Percentiles rank a stretch among this genome's conserved stretches.
phyloP scores from a whole-genome alignment of 768 basidiomycete genomes.

The Terana coerulea region DNA sequence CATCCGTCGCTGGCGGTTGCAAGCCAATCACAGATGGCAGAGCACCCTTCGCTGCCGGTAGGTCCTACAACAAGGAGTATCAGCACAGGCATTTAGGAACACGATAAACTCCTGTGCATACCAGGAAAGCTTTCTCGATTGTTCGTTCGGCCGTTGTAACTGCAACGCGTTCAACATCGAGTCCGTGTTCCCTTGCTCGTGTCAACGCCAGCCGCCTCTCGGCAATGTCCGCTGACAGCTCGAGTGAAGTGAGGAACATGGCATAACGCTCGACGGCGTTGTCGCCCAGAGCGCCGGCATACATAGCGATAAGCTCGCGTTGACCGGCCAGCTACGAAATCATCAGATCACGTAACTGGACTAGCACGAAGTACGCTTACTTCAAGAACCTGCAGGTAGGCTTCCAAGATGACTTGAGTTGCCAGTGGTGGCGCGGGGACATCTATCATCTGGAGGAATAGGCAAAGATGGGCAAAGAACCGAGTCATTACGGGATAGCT shows the following conservation, averaged over 20 bases:
- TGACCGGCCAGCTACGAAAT: constrained; percentile 62
- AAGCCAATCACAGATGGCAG: constrained; percentile 58
- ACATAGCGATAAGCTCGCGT: constrained; percentile 87
- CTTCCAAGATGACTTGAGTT: constrained; percentile 79
- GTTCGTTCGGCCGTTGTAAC: constrained; percentile 74
- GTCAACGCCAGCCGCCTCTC: constrained; percentile 69
- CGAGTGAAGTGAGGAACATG: constrained; percentile 78
- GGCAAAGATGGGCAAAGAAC: constrained; percentile 92
- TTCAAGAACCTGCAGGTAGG: constrained; percentile 87
- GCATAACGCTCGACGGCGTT: constrained; percentile 93
- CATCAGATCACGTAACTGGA: background rate
- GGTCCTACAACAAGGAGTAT: constrained; percentile 34
- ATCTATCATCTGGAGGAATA: constrained; percentile 83
- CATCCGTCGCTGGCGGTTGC: constrained; percentile 52
- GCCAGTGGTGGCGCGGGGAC: constrained; percentile 67
- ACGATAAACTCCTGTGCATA: background rate
- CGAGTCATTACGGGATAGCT: constrained; percentile 74
- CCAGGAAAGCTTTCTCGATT: constrained; percentile 59
- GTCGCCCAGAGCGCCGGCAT: constrained; percentile 86
- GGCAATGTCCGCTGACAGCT: constrained; percentile 54
- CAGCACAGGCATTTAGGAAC: background rate
- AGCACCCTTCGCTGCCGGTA: constrained; percentile 51
- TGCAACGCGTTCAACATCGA: constrained; percentile 81
- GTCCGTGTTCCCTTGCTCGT: constrained; percentile 77
- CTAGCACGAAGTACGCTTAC: constrained; percentile 33